Evolutionary conservation across 805 yeast species (phyloP).

Genomic region (Candida oleophila): DNA sequence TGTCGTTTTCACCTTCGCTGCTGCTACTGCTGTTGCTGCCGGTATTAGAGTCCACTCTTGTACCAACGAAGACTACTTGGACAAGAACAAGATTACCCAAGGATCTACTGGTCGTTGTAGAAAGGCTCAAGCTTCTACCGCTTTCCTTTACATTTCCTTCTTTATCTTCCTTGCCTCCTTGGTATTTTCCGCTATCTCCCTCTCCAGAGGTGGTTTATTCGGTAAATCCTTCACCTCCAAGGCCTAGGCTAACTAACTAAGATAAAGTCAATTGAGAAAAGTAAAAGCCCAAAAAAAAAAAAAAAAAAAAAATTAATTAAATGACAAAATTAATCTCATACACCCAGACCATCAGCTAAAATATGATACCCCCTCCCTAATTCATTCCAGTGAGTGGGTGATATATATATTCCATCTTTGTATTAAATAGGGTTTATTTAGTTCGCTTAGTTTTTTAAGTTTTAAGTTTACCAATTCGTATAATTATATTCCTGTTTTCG

Average conservation of each 20-base stretch:
- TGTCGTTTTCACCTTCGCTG: conserved; percentile 89
- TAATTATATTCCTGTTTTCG: not conserved
- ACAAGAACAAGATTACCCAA: conserved; percentile 66
- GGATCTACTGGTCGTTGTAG: conserved; percentile 87
- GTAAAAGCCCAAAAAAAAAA: not conserved
- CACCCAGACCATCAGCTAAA: not conserved
- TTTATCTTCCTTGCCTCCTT: conserved; percentile 68
- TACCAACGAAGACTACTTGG: conserved; percentile 61
- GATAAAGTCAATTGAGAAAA: too few relatives aligned
- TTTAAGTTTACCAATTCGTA: not conserved
- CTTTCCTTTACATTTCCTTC: conserved; percentile 84
- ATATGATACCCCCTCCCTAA: not conserved
- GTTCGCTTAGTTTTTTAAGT: not conserved
- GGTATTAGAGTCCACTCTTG: conserved; percentile 88
- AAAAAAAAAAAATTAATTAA: too few relatives aligned
- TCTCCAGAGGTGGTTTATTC: conserved; percentile 52
- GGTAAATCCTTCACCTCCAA: conserved; percentile 12
- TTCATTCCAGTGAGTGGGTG: not conserved
- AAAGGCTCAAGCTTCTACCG: conserved; percentile 83
- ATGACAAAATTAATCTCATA: not conserved
- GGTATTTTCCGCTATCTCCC: conserved; percentile 57
- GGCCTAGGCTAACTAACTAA: not conserved
- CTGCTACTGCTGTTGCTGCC: conserved; percentile 92
- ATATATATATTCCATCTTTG: not conserved
- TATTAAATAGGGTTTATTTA: not conserved